phyloP scores from a whole-genome alignment of 768 basidiomycete species.

The Naematelia aurantialba region DNA sequence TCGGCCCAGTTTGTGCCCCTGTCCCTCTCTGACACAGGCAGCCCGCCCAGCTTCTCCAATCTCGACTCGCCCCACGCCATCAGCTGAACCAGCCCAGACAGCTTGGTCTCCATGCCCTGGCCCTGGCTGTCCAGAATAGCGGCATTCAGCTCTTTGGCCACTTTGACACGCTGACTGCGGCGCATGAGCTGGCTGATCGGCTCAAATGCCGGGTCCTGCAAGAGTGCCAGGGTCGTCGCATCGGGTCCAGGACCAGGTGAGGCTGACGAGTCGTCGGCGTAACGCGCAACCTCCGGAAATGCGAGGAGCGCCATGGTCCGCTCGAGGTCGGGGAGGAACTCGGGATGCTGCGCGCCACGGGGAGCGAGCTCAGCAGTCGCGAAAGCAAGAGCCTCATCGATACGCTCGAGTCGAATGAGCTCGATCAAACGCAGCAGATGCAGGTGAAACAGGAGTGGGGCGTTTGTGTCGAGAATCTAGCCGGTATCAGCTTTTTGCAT shows the following conservation, averaged over 20 bases:
- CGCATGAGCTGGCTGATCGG: constrained; percentile 75
- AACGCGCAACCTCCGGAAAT: constrained; percentile 51
- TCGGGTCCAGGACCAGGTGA: constrained; percentile 17
- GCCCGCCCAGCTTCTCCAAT: constrained; percentile 57
- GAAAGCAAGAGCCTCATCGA: constrained; percentile 77
- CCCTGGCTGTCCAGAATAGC: constrained; percentile 89
- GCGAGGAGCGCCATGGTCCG: constrained; percentile 85
- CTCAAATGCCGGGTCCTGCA: constrained; percentile 53
- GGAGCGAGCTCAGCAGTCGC: constrained; percentile 92
- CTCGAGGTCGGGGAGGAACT: constrained; percentile 87
- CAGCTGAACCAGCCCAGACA: constrained; percentile 74
- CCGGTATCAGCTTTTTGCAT: constrained; percentile 18
- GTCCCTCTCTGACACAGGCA: constrained; percentile 26
- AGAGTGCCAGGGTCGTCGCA: constrained; percentile 18
- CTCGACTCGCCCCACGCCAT: constrained; percentile 82
- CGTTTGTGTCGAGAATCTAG: constrained; percentile 95
- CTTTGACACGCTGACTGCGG: constrained; percentile 82
- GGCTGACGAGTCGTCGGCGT: constrained; percentile 32
- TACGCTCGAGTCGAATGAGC: constrained; percentile 75
- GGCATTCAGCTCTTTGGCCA: constrained; percentile 92
- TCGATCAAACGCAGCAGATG: constrained; percentile 96
- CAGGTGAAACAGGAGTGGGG: constrained; percentile 86
- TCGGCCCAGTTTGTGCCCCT: constrained; percentile 36
- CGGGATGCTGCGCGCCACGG: constrained; percentile 88
- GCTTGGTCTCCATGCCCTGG: constrained; percentile 87